phyloP scores from a whole-genome alignment of 2,329 filamentous ascomycete species.

The Ophiosphaerella narmari region DNA sequence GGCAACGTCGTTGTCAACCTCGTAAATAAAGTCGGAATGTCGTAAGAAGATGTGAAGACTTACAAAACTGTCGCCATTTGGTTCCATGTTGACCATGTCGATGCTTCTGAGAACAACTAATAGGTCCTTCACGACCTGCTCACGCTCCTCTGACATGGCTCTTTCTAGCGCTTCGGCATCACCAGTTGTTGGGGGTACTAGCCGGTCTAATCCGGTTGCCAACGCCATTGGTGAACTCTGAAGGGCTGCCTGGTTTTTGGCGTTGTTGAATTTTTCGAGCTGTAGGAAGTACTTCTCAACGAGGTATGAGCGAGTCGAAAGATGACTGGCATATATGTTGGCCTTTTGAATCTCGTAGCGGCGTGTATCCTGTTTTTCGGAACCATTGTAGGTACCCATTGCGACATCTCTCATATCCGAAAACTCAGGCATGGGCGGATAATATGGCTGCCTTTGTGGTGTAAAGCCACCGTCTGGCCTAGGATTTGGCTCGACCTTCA shows the following conservation, averaged over 20 bases:
- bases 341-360: conserved; percentile 86
- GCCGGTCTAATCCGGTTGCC: conserved; percentile 34
- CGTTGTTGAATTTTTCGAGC: conserved; percentile 64
- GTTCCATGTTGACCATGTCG: conserved; percentile 83
- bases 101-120: conserved; percentile 76
- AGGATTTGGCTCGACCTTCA: conserved; percentile 61
- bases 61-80: conserved; percentile 68
- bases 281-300: conserved; percentile 85
- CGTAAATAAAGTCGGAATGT: conserved; percentile 15
- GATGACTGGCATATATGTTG: conserved; percentile 81
- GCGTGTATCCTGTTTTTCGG: conserved; percentile 45
- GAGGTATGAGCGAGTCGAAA: conserved; percentile 81
- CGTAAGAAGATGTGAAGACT: conserved; percentile 38
- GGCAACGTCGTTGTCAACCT: conserved; percentile 4
- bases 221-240: conserved; percentile 33
- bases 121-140: conserved; percentile 80
- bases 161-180: conserved; percentile 58
- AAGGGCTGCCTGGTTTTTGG: conserved; percentile 52
- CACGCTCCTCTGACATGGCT: conserved; percentile 74
- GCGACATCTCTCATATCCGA: conserved; percentile 32
- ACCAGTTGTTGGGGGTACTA: conserved; percentile 21
- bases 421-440: conserved; percentile 45
- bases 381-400: conserved; percentile 24
- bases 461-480: conserved; percentile 35
- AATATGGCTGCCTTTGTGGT: conserved; percentile 39